Percentiles rank a stretch among this genome's conserved stretches.
Conservation (phyloP, 2,329 filamentous ascomycete species). For the Talaromyces verruculosus region DNA sequence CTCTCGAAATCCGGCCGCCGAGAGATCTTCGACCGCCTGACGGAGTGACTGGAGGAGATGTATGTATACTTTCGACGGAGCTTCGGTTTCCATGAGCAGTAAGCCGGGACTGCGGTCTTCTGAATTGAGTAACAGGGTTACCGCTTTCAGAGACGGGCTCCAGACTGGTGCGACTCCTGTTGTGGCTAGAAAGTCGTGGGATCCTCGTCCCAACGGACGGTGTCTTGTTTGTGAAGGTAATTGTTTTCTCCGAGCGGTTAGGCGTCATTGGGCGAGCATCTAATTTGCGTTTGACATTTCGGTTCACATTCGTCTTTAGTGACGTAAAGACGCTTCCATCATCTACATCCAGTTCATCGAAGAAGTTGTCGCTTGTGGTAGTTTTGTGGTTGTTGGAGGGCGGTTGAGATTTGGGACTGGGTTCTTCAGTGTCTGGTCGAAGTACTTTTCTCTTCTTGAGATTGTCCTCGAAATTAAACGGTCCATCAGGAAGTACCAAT, state of each 20-base stretch:
- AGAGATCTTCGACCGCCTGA: slow-evolving; percentile 62
- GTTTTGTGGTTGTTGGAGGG: slow-evolving; percentile 23
- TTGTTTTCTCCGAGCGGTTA: slow-evolving; percentile 71
- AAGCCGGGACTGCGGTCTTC: slow-evolving; percentile 66
- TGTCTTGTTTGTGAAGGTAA: slow-evolving; percentile 88
- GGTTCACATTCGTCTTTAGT: slow-evolving; percentile 79
- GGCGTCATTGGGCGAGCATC: slow-evolving; percentile 63
- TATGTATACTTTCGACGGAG: slow-evolving; percentile 56
- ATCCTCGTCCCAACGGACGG: slow-evolving; percentile 64
- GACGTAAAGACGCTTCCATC: slow-evolving; percentile 78
- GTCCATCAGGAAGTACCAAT: slow-evolving; percentile 79
- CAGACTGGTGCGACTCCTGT: slow-evolving; percentile 70
- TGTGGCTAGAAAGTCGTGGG: slow-evolving; percentile 71
- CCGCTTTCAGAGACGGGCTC: slow-evolving; percentile 92
- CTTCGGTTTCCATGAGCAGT: slow-evolving; percentile 66
- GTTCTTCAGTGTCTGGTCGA: slow-evolving; percentile 32
- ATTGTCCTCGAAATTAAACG: slow-evolving; percentile 77
- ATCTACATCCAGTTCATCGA: slow-evolving; percentile 82
- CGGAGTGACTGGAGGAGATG: slow-evolving; percentile 56
- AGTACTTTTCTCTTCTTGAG: slow-evolving; percentile 67
- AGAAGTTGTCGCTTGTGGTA: slow-evolving; percentile 67
- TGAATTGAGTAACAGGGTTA: slow-evolving; percentile 63
- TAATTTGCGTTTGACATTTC: slow-evolving; percentile 85
- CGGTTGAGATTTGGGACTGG: slow-evolving; percentile 31
- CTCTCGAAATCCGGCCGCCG: slow-evolving; percentile 42